Base-by-base conservation (phyloP, 345 rosid genomes). In the Brassica napus region DNA sequence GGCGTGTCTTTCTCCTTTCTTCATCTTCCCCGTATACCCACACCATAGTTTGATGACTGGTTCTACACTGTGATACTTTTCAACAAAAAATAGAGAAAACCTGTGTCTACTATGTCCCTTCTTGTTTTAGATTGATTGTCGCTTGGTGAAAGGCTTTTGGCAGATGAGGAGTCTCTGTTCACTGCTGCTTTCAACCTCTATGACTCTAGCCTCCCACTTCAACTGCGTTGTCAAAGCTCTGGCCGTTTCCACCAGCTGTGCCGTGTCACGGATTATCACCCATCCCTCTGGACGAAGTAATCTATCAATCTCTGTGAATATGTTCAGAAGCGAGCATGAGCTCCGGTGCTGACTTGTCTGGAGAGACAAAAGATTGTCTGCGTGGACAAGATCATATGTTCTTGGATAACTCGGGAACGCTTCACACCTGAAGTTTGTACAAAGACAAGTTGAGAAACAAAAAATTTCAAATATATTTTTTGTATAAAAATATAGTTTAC, bases 221-320 rank as follows among this genome's bases (percentile, higher is more conserved):
- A 96, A 78, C 78, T 81, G 84, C 2, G 94, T 49, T 0, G 91
- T 83, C 75, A 88, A 82, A 44, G 86, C 80, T 87, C 99, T 96
- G 16, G 91, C 97, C 18, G 81, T 74, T 81, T 96, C 97, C 16
- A 96, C 83, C 6, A 92, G 88, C 26, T 86, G 81, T 12, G 86
- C 86, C 9, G 89, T 84, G 82, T 96, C 99, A 1, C 88, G 94
- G 76, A 96, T 83, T 72, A 96, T 89, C 66, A 92, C 89, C 99
- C 99, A 96, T 67, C 99, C 99, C 99, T 96, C 99, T 12, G 99
- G 99, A 61, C 97, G 99, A 86, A 96, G 97, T 72, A 96, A 39
- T 15, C 98, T 87, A 76, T 96, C 99, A 71, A 96, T 83, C 88
- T 96, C 99, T 8, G 82, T 81, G 85, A 96, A 93, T 3, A 93